Conservation (phyloP, 352 stramenopile species). For the Blastocystis sp. region DNA sequence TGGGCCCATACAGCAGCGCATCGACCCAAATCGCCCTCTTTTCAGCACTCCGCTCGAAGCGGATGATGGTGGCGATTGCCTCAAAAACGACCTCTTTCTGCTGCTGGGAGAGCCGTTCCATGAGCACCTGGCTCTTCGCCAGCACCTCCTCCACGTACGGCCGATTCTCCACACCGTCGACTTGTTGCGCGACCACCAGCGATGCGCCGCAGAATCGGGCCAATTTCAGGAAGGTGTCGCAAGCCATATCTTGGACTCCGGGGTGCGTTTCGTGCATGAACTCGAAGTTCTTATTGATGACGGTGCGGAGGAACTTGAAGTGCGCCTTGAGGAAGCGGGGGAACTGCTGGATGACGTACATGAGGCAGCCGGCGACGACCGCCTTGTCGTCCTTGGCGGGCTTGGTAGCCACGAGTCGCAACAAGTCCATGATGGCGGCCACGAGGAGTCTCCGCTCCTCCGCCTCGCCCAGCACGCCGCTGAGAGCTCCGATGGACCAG, state of each 20-base stretch:
- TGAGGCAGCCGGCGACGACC: slow-evolving; percentile 97
- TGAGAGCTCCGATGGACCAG: slow-evolving; percentile 97
- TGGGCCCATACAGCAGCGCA: neutral
- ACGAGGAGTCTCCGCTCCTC: slow-evolving; percentile 99
- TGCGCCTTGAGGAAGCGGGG: slow-evolving; percentile 93
- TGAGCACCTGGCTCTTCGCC: slow-evolving; percentile 81
- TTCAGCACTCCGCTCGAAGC: slow-evolving; percentile 57
- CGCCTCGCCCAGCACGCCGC: slow-evolving; percentile 92
- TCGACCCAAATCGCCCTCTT: neutral
- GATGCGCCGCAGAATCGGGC: slow-evolving; percentile 87
- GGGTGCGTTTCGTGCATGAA: slow-evolving; percentile 99
- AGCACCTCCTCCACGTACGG: slow-evolving; percentile 93
- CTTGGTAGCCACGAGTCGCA: slow-evolving; percentile 93
- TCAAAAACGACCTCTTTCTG: slow-evolving; percentile 98
- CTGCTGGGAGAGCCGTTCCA: slow-evolving; percentile 91
- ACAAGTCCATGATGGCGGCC: slow-evolving; percentile 95
- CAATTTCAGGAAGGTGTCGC: slow-evolving; percentile 99
- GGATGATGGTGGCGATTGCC: slow-evolving; percentile 80
- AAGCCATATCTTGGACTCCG: slow-evolving; percentile 99
- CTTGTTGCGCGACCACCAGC: slow-evolving; percentile 88
- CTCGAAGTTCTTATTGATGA: slow-evolving; percentile 99
- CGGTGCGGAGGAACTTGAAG: slow-evolving; percentile 99
- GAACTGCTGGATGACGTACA: slow-evolving; percentile 98
- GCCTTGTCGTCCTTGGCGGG: slow-evolving; percentile 98
- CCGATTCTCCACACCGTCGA: slow-evolving; percentile 61